Evolutionary conservation across 257 asterid genomes (phyloP), one percentile per base, ranked within the genome.

Genomic region (Plectranthus barbatus): DNA sequence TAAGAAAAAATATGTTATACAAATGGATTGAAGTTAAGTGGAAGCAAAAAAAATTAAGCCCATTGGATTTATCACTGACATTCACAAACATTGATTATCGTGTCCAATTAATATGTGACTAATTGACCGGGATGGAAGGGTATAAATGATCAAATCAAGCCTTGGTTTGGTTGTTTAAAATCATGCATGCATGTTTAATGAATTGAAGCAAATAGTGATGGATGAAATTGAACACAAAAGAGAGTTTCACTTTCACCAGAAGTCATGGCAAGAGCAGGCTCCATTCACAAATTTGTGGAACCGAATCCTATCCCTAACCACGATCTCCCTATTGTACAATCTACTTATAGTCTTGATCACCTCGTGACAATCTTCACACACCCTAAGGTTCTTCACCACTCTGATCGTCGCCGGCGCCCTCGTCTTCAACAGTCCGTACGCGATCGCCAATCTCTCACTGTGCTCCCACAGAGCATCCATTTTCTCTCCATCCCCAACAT

Each of bases 391-490:
- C 68, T 84, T 86, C 46, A 77, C 86, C 9, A 86, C 68, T 62
- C 88, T 81, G 40, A 87, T 84, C 5, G 76, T 67, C 1, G 34
- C 64, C 0, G 84, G 86, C 23, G 80, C 82, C 57, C 76, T 72
- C 4, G 92, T 82, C 79, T 79, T 87, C 83, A 82, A 62, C 19
- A 84, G 47, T 21, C 93, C 95, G 52, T 78, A 84, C 3, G 86
- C 90, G 26, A 87, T 80, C 15, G 95, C 95, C 61, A 84, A 18
- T 29, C 95, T 80, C 60, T 84, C 88, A 34, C 88, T 82, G 46
- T 84, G 90, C 60, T 82, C 88, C 83, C 86, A 87, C 9, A 87
- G 86, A 31, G 83, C 85, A 48, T 71, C 72, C 42, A 56, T 76
- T 55, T 84, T 87, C 48, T 80, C 90, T 31, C 75, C 85, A 36